Base-by-base conservation (phyloP, 495 filamentous ascomycete genomes). In the Choiromyces venosus region DNA sequence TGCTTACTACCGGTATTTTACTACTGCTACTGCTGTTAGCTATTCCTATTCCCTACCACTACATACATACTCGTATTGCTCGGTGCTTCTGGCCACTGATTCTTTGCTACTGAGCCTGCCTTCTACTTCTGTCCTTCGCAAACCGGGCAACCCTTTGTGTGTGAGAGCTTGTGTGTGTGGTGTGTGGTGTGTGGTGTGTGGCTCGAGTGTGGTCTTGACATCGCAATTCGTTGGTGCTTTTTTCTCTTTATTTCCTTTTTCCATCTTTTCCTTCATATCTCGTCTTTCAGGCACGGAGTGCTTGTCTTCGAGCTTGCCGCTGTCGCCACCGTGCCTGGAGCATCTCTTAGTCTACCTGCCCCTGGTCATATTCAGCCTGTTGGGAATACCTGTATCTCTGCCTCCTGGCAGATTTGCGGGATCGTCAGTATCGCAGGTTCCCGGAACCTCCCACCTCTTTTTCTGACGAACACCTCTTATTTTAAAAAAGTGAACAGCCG, bases 1-100 rank as follows among this genome's bases (percentile, higher is more conserved):
- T 77, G 73, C 75, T 67, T 70, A 76, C 75, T 70, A 77, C 69
- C 74, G 71, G 71, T 76, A 71, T 76, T 76, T 77, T 77, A 73
- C 72, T 77, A 67, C 75, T 76, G 75, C 68, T 76, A 69, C 69
- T 52, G 9, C n/a, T 33, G 25, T 61, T 33, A 61, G 14, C 21
- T 52, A 25, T 29, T 61, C 52, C 12, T 61, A 61, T 25, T 29
- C 25, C 52, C 52, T 61, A 61, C 52, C 18, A 33, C 52, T 33
- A 33, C 25, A 29, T 61, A 16, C 52, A 29, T 61, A 16, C 52
- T 33, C 52, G 25, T 33, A 33, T 61, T 33, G 25, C 52, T 33
- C 25, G 25, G 25, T 61, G 9, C 52, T 61, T 14, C 52, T 61
- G 25, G 12, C 52, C 25, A 4, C 25, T 61, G 52, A 33, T 16